These are phyloP conservation scores for Diaporthe humulicola DNA, from an alignment of 2,329 filamentous ascomycete species.

Conservation along the genomic window DNA sequence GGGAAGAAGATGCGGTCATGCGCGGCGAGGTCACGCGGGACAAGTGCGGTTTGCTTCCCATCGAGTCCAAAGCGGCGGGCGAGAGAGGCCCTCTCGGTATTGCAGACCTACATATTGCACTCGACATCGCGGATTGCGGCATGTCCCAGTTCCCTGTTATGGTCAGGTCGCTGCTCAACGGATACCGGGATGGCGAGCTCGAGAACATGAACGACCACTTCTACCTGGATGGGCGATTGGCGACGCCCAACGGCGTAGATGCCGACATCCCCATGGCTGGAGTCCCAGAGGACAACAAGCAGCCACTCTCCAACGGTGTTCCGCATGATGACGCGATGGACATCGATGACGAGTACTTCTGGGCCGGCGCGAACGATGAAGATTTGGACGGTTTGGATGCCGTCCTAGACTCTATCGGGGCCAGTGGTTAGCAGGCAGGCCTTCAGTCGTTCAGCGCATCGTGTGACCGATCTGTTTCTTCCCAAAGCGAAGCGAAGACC, in stretches of 20 bases:
- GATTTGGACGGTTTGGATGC: constrained; percentile 68
- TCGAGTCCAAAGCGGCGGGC: constrained; percentile 82
- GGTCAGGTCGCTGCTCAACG: constrained; percentile 76
- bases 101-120: constrained; percentile 81
- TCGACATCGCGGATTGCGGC: constrained; percentile 82
- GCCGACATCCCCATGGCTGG: constrained; percentile 50
- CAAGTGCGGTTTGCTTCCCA: constrained; percentile 81
- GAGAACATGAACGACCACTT: constrained; percentile 75
- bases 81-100: constrained; percentile 80
- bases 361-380: constrained; percentile 70
- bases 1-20: constrained; percentile 80
- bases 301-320: constrained; percentile 61
- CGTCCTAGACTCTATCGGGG: constrained; percentile 66
- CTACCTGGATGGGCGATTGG: constrained; percentile 58
- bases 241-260: constrained; percentile 44
- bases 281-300: constrained; percentile 52
- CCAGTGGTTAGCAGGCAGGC: constrained; percentile 10
- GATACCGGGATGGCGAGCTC: constrained; percentile 82
- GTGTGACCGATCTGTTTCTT: not conserved
- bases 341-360: constrained; percentile 68
- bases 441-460: not conserved
- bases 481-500: constrained; percentile 13
- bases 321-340: constrained; percentile 69
- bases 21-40: constrained; percentile 82
- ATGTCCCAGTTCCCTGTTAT: constrained; percentile 84